Conservation (phyloP, 352 stramenopile genomes). For the Pythium sukuiense region DNA sequence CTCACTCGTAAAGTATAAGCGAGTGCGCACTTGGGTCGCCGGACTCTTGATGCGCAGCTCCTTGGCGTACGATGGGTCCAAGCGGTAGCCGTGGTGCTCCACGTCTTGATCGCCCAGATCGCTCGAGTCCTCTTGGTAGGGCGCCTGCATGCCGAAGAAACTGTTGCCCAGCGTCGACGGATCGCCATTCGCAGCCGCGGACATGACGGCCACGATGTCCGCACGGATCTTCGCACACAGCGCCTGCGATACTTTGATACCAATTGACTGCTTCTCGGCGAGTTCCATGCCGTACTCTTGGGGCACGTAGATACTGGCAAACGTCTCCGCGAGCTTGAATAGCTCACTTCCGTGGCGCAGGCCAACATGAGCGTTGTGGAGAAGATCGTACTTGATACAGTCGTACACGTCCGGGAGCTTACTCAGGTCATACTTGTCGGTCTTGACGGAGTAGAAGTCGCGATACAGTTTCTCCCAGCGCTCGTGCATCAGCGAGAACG, state of each 20-base stretch:
- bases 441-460: constrained; percentile 94
- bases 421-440: constrained; percentile 91
- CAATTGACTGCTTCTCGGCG: constrained; percentile 94
- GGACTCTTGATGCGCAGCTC: constrained; percentile 96
- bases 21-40: constrained; percentile 89
- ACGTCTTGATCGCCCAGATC: constrained; percentile 61
- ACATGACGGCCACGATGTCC: constrained; percentile 85
- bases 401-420: constrained; percentile 98
- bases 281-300: constrained; percentile 95
- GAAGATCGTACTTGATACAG: constrained; percentile 97
- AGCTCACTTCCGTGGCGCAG: constrained; percentile 90
- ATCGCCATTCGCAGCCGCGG: constrained; percentile 42
- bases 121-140: constrained; percentile 30
- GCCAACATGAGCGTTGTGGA: constrained; percentile 95
- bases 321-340: constrained; percentile 93
- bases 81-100: constrained; percentile 86
- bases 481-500: constrained; percentile 92
- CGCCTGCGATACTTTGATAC: constrained; percentile 94
- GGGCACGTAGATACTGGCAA: constrained; percentile 97
- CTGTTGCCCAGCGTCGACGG: constrained; percentile 33
- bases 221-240: constrained; percentile 98
- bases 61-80: constrained; percentile 84
- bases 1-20: constrained; percentile 99
- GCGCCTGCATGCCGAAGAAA: constrained; percentile 32
- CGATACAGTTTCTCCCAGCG: constrained; percentile 94